Percentiles rank a stretch among this genome's conserved stretches.
Conservation (phyloP, 805 yeast genomes). For the Barnettozyma botsteinii region DNA sequence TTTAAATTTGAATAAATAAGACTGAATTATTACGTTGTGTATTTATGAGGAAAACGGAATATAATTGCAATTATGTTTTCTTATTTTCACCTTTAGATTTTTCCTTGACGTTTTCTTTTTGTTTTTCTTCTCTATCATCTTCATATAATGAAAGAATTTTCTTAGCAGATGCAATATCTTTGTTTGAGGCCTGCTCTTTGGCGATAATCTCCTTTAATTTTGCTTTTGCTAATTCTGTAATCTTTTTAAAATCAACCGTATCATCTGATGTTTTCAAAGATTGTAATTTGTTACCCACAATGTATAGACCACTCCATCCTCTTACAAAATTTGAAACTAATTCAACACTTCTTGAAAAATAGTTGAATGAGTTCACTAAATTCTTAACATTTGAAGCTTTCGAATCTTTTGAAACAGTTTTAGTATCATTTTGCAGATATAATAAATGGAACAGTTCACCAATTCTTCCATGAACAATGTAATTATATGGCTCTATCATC, state of each 20-base stretch:
- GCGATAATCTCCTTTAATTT: constrained; percentile 15
- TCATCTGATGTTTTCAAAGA: constrained; percentile 5
- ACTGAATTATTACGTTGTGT: no score
- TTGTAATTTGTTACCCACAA: constrained; percentile 30
- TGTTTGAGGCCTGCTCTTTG: constrained; percentile 12
- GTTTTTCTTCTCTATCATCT: not conserved
- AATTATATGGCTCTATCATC: constrained; percentile 62
- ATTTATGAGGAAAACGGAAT: no score
- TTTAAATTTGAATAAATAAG: constrained; percentile 5
- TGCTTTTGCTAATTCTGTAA: constrained; percentile 10
- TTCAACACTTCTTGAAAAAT: constrained; percentile 69
- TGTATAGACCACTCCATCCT: constrained; percentile 68
- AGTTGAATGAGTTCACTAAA: constrained; percentile 29
- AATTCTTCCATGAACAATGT: constrained; percentile 54
- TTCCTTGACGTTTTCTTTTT: not conserved
- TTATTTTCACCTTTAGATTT: no score
- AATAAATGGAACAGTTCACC: constrained; percentile 43
- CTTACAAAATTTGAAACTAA: constrained; percentile 61
- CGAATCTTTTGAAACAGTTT: not conserved
- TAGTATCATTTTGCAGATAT: constrained; percentile 8
- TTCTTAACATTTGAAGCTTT: constrained; percentile 1
- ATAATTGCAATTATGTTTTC: no score
- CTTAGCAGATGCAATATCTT: constrained; percentile 16
- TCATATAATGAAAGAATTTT: constrained; percentile 9
- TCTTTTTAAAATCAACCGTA: constrained; percentile 7